Base-by-base conservation (phyloP, 768 basidiomycete genomes). In the Suillus subaureus region DNA sequence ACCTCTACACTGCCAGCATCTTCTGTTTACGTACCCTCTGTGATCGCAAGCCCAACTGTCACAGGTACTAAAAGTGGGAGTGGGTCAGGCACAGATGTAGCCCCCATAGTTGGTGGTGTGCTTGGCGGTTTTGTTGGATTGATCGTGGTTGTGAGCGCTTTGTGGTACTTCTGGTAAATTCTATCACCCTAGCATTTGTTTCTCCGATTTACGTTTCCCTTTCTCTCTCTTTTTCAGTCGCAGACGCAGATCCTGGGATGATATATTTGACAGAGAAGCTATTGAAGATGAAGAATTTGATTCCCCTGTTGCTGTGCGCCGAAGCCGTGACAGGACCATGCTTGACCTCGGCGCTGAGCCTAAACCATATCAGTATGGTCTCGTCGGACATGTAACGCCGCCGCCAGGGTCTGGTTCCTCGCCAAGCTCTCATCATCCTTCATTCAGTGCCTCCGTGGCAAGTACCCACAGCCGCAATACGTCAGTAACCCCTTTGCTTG, bases 331-430 rank as follows among this genome's bases (percentile, higher is more conserved):
- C 68, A 70, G 64, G 70, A 77, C 54, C 70, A 79, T 62, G 18
- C 68, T 78, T 33, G 72, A 78, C 52, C 67, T 73, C 62, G 66
- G 57, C 47, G 74, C 77, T 35, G 81, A 82, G 56, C 86, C 85
- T 6, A 83, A 78, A 71, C 87, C 88, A 28, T 90, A 90, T 70
- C 81, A 86, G 69, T 90, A 90, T 67, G 88, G 87, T 21, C 79
- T 85, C 49, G 83, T 90, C 31, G 89, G 88, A 3, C 82, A 81
- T 28, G 71, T 77, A 42, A 18, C 68, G 8, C 68, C 75, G 12
- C 75, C 75, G 51, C 69, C 67, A 4, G 77, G 79, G 2, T 70
- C 74, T 0, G 71, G 72, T 43, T 78, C 69, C 31, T 70, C 72
- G 63, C 70, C 78, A 23, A 74, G 79, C 58, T 31, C 52, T 18